These are phyloP conservation scores for Backusella liffmaniae DNA, from an alignment of 192 early-diverging fungal genomes.

Conservation along the genomic window DNA sequence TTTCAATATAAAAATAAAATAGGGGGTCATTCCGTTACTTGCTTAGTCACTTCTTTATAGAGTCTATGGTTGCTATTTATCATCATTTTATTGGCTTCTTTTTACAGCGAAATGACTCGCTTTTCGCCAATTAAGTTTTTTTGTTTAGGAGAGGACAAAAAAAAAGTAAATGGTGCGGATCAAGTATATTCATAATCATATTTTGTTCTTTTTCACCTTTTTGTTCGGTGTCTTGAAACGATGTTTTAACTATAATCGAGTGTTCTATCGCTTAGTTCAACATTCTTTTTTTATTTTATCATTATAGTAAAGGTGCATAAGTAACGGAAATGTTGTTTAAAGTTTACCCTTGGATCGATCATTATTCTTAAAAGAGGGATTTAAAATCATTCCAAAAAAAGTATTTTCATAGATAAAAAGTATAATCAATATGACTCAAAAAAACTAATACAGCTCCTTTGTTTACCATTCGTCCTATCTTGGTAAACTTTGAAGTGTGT, in stretches of 20 bases:
- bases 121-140: neutral
- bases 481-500: neutral
- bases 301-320: neutral
- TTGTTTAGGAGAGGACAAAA: neutral
- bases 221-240: too few species aligned
- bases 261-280: too few species aligned
- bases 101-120: neutral
- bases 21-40: slow-evolving; percentile 4
- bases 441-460: neutral
- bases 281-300: too few species aligned
- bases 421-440: neutral
- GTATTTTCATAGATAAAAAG: neutral
- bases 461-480: neutral
- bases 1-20: neutral
- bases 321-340: neutral
- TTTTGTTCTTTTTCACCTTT: neutral
- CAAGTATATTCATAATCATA: too few species aligned
- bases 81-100: neutral
- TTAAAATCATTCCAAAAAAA: neutral
- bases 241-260: too few species aligned
- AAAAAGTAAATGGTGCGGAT: neutral
- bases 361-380: neutral
- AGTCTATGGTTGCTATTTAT: neutral
- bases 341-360: neutral
- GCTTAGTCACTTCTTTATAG: neutral